Evolutionary conservation across 148 eudicot species (phyloP), one percentile per base, ranked within the genome.

Genomic region (Heliamphora exappendiculata): DNA sequence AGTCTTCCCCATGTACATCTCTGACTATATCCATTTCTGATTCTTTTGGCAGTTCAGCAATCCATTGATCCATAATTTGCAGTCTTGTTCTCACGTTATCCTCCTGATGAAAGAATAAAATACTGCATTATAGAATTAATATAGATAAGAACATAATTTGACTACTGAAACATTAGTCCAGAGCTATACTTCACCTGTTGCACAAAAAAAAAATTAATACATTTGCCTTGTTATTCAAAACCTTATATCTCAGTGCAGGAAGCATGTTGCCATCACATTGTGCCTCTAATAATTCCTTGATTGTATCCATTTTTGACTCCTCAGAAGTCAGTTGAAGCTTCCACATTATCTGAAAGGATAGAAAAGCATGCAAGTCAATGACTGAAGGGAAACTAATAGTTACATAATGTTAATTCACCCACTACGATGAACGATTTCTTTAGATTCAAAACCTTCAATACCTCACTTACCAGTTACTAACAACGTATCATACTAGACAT

Each of bases 301-400:
- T 72, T 44, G 83, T 41, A 75, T 86, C 86, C 75, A 80, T 68
- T 29, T 79, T 70, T 6, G 74, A 66, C 83, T 91, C 95, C 20
- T 80, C 72, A 7, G 64, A 68, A 70, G 84, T 84, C 33, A 79
- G 77, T 26, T 84, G 75, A 76, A 91, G 87, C 76, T 80, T 68
- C 89, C 88, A 86, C 0, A 58, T 45, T 70, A 91, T 86, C 92
- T 89, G 78, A 72, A 81, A n/a, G 7, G 31, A 68, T 33, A 45
- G 24, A 41, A 39, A 42, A 36, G 16, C 1, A 33, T 53, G 50
- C 74, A 47, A 39, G 19, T 44, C 50, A 47, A 45, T 63, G 24
- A 24, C 16, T 44, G 75, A 31, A 36, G 22, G 37, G 11, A 57
- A 36, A 76, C 5, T 51, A 50, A 54, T n/a, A 37, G 34, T 59